These are phyloP conservation scores for Hymenoscyphus scutula DNA, from an alignment of 2,329 filamentous ascomycete genomes.

Conservation along the genomic window DNA sequence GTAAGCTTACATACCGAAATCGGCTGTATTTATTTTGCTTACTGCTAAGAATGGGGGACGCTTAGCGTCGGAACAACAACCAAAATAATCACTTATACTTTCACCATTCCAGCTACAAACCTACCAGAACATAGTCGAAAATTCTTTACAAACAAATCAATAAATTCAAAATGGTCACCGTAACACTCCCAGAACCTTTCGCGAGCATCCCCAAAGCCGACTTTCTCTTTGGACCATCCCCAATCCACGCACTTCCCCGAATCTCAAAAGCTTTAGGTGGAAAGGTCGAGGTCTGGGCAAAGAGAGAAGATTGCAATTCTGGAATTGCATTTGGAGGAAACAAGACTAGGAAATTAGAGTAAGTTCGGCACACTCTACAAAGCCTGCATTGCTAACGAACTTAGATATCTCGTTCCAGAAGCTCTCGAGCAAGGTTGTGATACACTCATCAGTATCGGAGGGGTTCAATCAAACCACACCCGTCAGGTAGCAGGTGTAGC, in stretches of 20 bases:
- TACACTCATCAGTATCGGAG: constrained; percentile 65
- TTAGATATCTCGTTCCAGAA: constrained; percentile 62
- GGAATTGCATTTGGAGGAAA: constrained; percentile 67
- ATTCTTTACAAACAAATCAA: not conserved
- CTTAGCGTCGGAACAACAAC: not conserved
- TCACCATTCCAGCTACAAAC: not conserved
- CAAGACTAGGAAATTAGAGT: constrained; percentile 68
- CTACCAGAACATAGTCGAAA: not conserved
- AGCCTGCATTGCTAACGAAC: not conserved
- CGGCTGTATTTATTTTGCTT: not conserved
- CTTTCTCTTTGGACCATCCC: constrained; percentile 66
- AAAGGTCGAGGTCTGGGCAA: constrained; percentile 64
- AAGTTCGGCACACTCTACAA: constrained; percentile 1
- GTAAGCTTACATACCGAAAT: constrained; percentile 1
- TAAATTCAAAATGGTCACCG: constrained; percentile 28
- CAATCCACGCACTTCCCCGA: constrained; percentile 64
- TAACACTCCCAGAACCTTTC: constrained; percentile 59
- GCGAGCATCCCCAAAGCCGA: constrained; percentile 59
- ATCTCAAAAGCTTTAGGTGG: constrained; percentile 61
- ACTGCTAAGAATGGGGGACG: not conserved
- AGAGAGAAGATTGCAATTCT: constrained; percentile 70
- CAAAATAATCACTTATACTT: not conserved
- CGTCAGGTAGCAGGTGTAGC: constrained; percentile 64
- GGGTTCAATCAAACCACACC: constrained; percentile 69
- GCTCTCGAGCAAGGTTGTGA: constrained; percentile 55